A percentile compares a stretch with the other conserved stretches of the same genome.
Conservation (phyloP, 2,329 filamentous ascomycete species). For the Botrytis fabae region DNA sequence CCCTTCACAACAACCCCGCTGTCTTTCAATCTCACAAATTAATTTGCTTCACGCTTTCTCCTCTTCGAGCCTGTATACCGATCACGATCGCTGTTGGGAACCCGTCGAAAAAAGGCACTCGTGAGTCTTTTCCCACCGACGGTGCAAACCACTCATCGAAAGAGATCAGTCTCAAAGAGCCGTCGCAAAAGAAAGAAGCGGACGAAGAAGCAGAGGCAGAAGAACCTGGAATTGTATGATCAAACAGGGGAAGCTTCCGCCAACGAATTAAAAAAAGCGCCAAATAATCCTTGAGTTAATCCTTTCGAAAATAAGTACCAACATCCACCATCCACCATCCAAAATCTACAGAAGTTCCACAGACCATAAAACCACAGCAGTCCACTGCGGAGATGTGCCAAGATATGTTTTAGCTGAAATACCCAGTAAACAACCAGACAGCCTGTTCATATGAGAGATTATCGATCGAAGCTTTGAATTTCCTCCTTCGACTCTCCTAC, state of each 20-base stretch:
- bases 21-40: not conserved
- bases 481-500: not conserved
- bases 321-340: constrained; percentile 1
- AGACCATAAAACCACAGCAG: not conserved
- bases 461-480: not conserved
- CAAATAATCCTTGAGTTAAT: constrained; percentile 20
- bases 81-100: not conserved
- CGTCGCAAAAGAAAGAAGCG: not conserved
- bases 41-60: not conserved
- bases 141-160: not conserved
- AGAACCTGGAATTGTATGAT: not conserved
- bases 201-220: not conserved
- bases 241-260: not conserved
- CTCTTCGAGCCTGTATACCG: not conserved
- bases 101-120: not conserved
- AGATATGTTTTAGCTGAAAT: constrained; percentile 12
- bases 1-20: not conserved
- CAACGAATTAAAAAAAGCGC: not conserved
- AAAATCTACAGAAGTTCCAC: constrained; percentile 4
- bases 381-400: constrained; percentile 5
- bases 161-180: not conserved
- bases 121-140: not conserved
- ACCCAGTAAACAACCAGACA: not conserved
- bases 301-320: constrained; percentile 9
- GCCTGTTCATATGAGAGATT: not conserved